Conservation (phyloP, 306 rosid species). For the Mucuna pruriens region DNA sequence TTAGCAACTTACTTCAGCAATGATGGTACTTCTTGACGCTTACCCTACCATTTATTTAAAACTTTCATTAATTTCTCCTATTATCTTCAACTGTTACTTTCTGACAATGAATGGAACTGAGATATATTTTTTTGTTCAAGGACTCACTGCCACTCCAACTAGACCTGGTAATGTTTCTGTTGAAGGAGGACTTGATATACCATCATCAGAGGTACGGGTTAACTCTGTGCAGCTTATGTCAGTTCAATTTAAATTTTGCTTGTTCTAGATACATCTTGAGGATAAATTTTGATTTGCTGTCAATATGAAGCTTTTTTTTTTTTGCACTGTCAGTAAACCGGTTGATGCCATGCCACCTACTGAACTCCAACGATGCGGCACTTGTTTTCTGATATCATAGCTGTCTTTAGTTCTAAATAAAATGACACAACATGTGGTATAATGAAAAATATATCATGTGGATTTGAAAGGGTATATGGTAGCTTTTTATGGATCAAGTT, state of each 20-base stretch:
- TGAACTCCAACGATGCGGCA: slow-evolving; percentile 3
- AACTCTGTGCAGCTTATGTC: slow-evolving; percentile 28
- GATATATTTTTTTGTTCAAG: slow-evolving; percentile 52
- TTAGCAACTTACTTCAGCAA: slow-evolving; percentile 45
- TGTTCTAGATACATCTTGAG: slow-evolving; percentile 19
- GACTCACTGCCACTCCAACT: slow-evolving; percentile 58
- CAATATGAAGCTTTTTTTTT: not conserved
- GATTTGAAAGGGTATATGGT: not conserved
- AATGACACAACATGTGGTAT: slow-evolving; percentile 23
- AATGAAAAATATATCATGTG: slow-evolving; percentile 22
- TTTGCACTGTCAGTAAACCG: slow-evolving; percentile 16
- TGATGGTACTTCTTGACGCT: slow-evolving; percentile 19
- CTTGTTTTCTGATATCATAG: slow-evolving; percentile 4
- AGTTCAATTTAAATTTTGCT: slow-evolving; percentile 11
- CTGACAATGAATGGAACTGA: slow-evolving; percentile 45
- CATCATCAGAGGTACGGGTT: slow-evolving; percentile 74
- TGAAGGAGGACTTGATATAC: slow-evolving; percentile 68
- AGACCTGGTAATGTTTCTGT: slow-evolving; percentile 62
- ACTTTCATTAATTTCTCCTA: slow-evolving; percentile 23
- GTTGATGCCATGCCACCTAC: slow-evolving; percentile 12
- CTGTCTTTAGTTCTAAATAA: slow-evolving; percentile 19
- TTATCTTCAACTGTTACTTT: slow-evolving; percentile 36
- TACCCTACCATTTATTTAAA: slow-evolving; percentile 24
- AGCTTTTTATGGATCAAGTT: slow-evolving; percentile 12
- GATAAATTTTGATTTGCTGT: slow-evolving; percentile 6